These are phyloP conservation scores for Odonthalia washingtoniensis DNA, from an alignment of 31 red algal species.

Conservation along the genomic window DNA sequence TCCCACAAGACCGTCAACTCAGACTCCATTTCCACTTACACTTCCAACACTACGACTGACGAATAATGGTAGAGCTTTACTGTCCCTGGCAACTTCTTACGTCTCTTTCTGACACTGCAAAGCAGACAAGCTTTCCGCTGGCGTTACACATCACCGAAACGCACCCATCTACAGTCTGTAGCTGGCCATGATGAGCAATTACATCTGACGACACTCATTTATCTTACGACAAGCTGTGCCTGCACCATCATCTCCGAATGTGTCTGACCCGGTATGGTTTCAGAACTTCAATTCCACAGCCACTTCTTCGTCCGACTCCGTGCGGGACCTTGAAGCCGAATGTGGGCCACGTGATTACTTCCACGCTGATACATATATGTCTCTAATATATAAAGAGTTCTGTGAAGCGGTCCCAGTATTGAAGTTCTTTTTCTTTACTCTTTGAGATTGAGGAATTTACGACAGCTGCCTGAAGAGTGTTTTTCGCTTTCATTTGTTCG, in stretches of 20 bases:
- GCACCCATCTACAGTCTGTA: conserved; percentile 10
- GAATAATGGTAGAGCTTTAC: conserved; percentile 39
- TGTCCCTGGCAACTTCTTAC: conserved; percentile 55
- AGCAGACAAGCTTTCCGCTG: conserved; percentile 82
- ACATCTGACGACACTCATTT: conserved; percentile 31
- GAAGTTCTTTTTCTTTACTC: conserved; percentile 52
- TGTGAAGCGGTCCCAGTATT: conserved; percentile 61
- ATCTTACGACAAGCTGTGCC: conserved; percentile 43
- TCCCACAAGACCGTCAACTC: too few species aligned
- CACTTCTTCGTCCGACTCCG: not conserved
- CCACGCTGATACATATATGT: conserved; percentile 37
- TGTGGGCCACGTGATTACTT: conserved; percentile 66
- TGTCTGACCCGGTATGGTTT: conserved; percentile 50
- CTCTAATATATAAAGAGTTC: conserved; percentile 32
- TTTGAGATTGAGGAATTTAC: conserved; percentile 67
- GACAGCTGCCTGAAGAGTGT: conserved; percentile 79
- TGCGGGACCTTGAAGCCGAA: conserved; percentile 36
- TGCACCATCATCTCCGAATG: conserved; percentile 31
- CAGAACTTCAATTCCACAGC: conserved; percentile 9
- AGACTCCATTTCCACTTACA: too few species aligned
- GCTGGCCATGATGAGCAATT: conserved; percentile 38
- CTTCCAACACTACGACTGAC: too few species aligned
- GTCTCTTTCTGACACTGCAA: conserved; percentile 51
- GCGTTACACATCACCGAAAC: conserved; percentile 37
- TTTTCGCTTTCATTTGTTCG: conserved; percentile 91